Evolutionary conservation across 2,329 filamentous ascomycete species (phyloP).

Genomic region (Epicoccum nigrum): DNA sequence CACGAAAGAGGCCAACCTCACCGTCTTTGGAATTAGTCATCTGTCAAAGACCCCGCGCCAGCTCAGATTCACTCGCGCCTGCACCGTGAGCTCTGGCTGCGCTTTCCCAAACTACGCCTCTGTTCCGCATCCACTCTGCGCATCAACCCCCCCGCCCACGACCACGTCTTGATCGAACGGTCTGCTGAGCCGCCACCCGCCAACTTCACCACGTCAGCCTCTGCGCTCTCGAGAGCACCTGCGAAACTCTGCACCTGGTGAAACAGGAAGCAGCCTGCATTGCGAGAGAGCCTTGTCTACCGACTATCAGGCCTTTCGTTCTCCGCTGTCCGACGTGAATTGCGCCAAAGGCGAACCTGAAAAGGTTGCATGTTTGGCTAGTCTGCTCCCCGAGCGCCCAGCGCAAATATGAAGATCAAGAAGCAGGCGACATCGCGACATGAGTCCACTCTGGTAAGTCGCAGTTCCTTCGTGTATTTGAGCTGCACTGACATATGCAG

Average conservation of each 20-base stretch:
- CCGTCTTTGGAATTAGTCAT: conserved; percentile 19
- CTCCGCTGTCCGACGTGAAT: neutral
- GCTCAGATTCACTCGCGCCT: conserved; percentile 41
- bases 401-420: conserved; percentile 60
- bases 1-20: conserved; percentile 16
- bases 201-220: conserved; percentile 1
- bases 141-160: conserved; percentile 14
- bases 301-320: conserved; percentile 1
- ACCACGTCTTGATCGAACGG: neutral
- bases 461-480: neutral
- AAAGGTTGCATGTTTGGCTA: conserved; percentile 43
- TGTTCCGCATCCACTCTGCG: conserved; percentile 8
- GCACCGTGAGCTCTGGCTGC: conserved; percentile 39
- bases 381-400: conserved; percentile 44
- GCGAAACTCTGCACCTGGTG: neutral
- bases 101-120: conserved; percentile 4
- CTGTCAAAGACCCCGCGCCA: conserved; percentile 16
- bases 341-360: conserved; percentile 9
- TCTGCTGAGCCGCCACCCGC: neutral
- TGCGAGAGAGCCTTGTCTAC: conserved; percentile 1
- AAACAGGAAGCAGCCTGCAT: conserved; percentile 1
- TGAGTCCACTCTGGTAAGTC: conserved; percentile 57
- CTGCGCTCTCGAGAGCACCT: neutral
- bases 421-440: conserved; percentile 61
- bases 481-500: conserved; percentile 54